Conservation (phyloP, 768 basidiomycete genomes). For the Serendipita vermifera region DNA sequence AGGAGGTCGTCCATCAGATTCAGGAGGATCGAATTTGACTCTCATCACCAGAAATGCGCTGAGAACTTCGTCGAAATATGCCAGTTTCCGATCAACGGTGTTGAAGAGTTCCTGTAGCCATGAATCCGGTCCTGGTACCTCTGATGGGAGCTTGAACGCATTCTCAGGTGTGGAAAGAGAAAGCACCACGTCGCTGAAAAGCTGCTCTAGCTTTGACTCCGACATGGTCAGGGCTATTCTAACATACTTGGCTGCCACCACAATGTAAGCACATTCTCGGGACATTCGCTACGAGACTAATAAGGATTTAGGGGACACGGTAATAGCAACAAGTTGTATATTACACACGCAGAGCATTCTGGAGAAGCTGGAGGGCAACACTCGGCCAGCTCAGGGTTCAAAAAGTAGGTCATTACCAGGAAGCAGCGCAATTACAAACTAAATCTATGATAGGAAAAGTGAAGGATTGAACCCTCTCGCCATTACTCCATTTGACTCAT, state of each 20-base stretch:
- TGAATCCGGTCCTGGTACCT: neutral
- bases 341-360: constrained; percentile 79
- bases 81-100: constrained; percentile 8
- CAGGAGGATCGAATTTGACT: neutral
- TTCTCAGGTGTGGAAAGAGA: constrained; percentile 6
- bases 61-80: constrained; percentile 2
- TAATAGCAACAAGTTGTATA: constrained; percentile 57
- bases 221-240: neutral
- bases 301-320: constrained; percentile 44
- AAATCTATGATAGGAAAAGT: constrained; percentile 31
- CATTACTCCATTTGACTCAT: constrained; percentile 78
- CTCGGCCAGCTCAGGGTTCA: constrained; percentile 62
- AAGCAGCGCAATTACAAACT: constrained; percentile 10
- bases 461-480: constrained; percentile 50
- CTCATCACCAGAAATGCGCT: constrained; percentile 2
- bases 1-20: constrained; percentile 18
- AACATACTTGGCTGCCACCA: constrained; percentile 6
- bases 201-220: neutral
- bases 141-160: neutral
- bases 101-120: constrained; percentile 1
- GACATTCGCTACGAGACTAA: neutral
- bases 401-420: constrained; percentile 34
- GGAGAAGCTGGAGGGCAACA: constrained; percentile 65
- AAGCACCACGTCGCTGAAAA: neutral
- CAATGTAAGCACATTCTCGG: neutral